Conservation (phyloP, 805 yeast species). For the Pichia scutulata region DNA sequence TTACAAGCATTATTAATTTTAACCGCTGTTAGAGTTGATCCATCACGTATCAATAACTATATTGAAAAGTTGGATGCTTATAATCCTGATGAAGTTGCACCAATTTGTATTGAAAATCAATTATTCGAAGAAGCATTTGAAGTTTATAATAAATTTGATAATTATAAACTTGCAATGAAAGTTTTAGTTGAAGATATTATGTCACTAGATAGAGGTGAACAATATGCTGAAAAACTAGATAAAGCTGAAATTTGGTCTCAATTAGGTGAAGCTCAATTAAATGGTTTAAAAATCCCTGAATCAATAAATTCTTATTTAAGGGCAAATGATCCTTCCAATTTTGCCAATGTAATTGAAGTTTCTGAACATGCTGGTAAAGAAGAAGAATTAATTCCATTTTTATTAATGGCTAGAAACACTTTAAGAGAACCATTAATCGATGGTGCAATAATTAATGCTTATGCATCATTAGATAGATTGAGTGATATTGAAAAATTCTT, state of each 20-base stretch:
- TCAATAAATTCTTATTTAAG: conserved; percentile 87
- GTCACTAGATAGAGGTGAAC: conserved; percentile 92
- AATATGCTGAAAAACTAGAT: conserved; percentile 85
- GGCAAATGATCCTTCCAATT: conserved; percentile 88
- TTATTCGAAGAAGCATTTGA: conserved; percentile 91
- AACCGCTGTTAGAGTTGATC: conserved; percentile 94
- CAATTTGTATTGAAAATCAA: conserved; percentile 81
- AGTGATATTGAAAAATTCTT: conserved; percentile 80
- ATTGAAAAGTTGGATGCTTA: conserved; percentile 85
- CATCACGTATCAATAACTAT: conserved; percentile 72
- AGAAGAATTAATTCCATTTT: conserved; percentile 81
- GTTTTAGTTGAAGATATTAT: conserved; percentile 88
- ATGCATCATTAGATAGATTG: conserved; percentile 69
- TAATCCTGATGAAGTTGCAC: conserved; percentile 91
- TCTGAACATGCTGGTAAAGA: conserved; percentile 94
- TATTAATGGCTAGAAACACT: conserved; percentile 86
- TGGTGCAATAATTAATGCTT: conserved; percentile 82
- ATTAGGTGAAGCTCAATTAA: conserved; percentile 91
- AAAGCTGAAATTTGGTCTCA: conserved; percentile 87
- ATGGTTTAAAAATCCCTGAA: conserved; percentile 86
- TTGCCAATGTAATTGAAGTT: conserved; percentile 84
- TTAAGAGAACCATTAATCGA: conserved; percentile 89
- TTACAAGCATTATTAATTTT: conserved; percentile 86
- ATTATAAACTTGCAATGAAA: conserved; percentile 70
- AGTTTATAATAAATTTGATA: conserved; percentile 78